These are phyloP conservation scores for Diaporthe humulicola DNA, from an alignment of 2,329 filamentous ascomycete genomes.

Conservation along the genomic window DNA sequence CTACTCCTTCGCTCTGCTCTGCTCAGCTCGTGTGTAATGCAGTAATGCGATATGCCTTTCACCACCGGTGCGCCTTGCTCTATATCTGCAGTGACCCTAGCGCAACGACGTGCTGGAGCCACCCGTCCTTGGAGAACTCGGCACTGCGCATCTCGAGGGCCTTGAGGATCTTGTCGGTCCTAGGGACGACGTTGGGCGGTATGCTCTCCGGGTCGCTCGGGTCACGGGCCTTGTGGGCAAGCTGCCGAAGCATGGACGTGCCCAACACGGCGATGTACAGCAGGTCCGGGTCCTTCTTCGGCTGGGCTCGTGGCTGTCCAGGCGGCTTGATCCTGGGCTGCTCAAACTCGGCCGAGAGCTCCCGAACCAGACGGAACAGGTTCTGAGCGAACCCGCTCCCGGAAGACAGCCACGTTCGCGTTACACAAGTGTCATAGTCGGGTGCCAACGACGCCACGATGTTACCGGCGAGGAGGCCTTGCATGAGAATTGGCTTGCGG, in stretches of 20 bases:
- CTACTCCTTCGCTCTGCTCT: not conserved
- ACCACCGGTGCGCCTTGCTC: not conserved
- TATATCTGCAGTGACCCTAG: slow-evolving; percentile 63
- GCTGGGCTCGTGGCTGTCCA: slow-evolving; percentile 50
- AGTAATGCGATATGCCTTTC: slow-evolving; percentile 46
- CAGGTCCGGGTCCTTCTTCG: slow-evolving; percentile 63
- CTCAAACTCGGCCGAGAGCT: slow-evolving; percentile 76
- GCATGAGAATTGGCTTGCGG: slow-evolving; percentile 90
- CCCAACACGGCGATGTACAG: slow-evolving; percentile 77
- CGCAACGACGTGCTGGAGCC: slow-evolving; percentile 77
- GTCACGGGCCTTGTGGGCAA: slow-evolving; percentile 77
- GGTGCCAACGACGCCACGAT: slow-evolving; percentile 82
- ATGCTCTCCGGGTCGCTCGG: slow-evolving; percentile 64
- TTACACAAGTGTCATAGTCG: slow-evolving; percentile 75
- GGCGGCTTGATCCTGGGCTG: slow-evolving; percentile 55
- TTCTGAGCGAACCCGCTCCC: slow-evolving; percentile 87
- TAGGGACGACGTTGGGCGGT: slow-evolving; percentile 74
- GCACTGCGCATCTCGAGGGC: slow-evolving; percentile 74
- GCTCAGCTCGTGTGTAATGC: not conserved
- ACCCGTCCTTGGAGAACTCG: slow-evolving; percentile 73
- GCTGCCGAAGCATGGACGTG: slow-evolving; percentile 74
- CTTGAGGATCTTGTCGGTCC: slow-evolving; percentile 75
- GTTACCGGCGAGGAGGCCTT: slow-evolving; percentile 90
- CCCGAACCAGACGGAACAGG: slow-evolving; percentile 80
- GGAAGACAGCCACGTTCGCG: slow-evolving; percentile 84